Evolutionary conservation across 768 basidiomycete genomes (phyloP), one percentile per base, ranked within the genome.

Genomic region (Albatrellus ellisii): DNA sequence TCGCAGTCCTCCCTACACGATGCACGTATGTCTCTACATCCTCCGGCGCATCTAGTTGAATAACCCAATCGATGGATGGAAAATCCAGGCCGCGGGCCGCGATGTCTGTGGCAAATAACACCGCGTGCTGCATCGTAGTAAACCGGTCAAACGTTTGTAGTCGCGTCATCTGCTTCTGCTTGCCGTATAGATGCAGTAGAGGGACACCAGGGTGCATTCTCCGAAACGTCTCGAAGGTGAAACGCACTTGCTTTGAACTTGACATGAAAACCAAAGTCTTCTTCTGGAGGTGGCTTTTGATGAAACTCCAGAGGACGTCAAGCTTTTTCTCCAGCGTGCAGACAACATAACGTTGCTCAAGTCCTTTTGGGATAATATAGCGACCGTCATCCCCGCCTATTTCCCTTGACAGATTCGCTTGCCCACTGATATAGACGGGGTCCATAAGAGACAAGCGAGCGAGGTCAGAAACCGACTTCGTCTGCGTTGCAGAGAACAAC

Each of bases 1-100:
- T 68, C 34, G 94, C 94, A 12, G 94, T 99, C 35, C 94, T 72
- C 0, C 94, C 94, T 2, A 99, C 92, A 24, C 94, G 79, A 58
- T 99, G 94, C 29, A 99, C 89, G 58, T 99, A 97, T 9, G 91
- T 99, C 36, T 95, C 91, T 4, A 83, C 89, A 54, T 99, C 94
- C 62, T 99, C 94, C 0, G 94, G 94, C 2, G 87, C 88, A 59
- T 99, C 94, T 10, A 91, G 64, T 57, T 99, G 94, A 22, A 99
- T 56, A 1, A 99, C 94, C 94, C 94, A 98, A 59, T 95, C 88
- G 17, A 99, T 80, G 0, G 85, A 73, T 4, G 95, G 94, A 62
- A 99, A 99, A 62, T 99, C 94, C 43, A 98, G 67, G 1, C 94
- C 94, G 44, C 94, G 79, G 4, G 94, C 89, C 26, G 94, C 94